A percentile compares a stretch with the other conserved stretches of the same genome.
These are phyloP conservation scores for Barnettozyma siamensis DNA, from an alignment of 805 yeast species.

Conservation along the genomic window DNA sequence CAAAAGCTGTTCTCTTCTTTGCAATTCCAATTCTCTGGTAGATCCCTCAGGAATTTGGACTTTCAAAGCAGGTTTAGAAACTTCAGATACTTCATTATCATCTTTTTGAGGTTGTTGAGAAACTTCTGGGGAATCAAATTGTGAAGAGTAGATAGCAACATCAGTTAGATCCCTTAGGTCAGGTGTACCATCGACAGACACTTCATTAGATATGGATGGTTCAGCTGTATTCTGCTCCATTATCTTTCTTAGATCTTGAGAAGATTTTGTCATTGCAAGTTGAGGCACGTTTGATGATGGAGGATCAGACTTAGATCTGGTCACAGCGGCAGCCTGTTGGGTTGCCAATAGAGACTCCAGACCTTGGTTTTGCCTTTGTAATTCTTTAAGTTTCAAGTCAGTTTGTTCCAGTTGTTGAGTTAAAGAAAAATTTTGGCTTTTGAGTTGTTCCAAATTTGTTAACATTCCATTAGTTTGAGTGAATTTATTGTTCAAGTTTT, in stretches of 20 bases:
- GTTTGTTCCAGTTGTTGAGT: slow-evolving; percentile 8
- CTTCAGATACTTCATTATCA: slow-evolving; percentile 13
- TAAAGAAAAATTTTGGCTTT: neutral
- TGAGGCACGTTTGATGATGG: slow-evolving; percentile 1
- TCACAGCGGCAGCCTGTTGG: neutral
- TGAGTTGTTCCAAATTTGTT: slow-evolving; percentile 2
- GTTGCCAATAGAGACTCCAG: slow-evolving; percentile 2
- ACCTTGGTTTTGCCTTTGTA: slow-evolving; percentile 3
- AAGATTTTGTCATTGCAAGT: slow-evolving; percentile 1
- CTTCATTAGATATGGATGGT: slow-evolving; percentile 1
- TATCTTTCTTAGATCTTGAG: slow-evolving; percentile 7
- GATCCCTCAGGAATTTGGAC: slow-evolving; percentile 8
- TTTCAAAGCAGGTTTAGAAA: slow-evolving; percentile 11
- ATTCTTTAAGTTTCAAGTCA: slow-evolving; percentile 5
- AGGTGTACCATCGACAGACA: slow-evolving; percentile 23
- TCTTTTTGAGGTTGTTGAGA: neutral
- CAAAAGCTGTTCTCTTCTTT: slow-evolving; percentile 22
- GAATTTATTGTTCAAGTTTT: slow-evolving; percentile 1
- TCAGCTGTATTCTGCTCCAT: neutral
- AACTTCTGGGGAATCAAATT: slow-evolving; percentile 17
- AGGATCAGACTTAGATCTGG: neutral
- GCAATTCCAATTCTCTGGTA: slow-evolving; percentile 23
- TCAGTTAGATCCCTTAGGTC: slow-evolving; percentile 25
- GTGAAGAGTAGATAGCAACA: slow-evolving; percentile 18
- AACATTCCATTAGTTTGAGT: neutral